phyloP scores from a whole-genome alignment of 148 eudicot species.

The Arbutus unedo region DNA sequence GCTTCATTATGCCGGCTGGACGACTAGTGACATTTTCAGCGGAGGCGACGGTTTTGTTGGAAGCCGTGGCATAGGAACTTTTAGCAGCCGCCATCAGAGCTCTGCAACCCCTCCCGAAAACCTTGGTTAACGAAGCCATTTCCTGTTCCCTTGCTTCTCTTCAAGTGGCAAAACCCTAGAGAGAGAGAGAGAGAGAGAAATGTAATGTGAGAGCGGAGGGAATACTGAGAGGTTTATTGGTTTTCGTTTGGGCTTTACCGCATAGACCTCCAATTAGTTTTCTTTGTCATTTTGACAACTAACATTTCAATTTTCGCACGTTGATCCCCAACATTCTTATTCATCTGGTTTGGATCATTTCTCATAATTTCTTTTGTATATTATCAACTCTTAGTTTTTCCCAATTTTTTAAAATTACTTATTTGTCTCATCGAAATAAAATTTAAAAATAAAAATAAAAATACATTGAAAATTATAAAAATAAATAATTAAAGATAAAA shows the following conservation, averaged over 20 bases:
- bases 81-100: slow-evolving; percentile 35
- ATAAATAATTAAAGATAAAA: too few relatives aligned
- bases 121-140: slow-evolving; percentile 29
- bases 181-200: neutral
- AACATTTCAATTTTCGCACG: too few relatives aligned
- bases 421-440: too few relatives aligned
- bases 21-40: slow-evolving; percentile 7
- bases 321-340: too few relatives aligned
- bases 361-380: too few relatives aligned
- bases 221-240: neutral
- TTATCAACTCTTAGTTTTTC: too few relatives aligned
- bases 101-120: slow-evolving; percentile 34
- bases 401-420: too few relatives aligned
- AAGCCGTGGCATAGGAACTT: slow-evolving; percentile 13
- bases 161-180: neutral
- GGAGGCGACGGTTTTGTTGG: slow-evolving; percentile 14
- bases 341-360: too few relatives aligned
- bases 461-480: too few relatives aligned
- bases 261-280: neutral
- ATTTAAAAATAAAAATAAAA: too few relatives aligned
- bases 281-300: neutral
- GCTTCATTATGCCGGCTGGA: slow-evolving; percentile 31
- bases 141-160: neutral
- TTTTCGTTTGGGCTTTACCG: neutral
- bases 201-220: neutral